Percentiles rank a stretch among this genome's conserved stretches.
These are phyloP conservation scores for Fusarium mangiferae DNA, from an alignment of 2,329 filamentous ascomycete species.

Conservation along the genomic window DNA sequence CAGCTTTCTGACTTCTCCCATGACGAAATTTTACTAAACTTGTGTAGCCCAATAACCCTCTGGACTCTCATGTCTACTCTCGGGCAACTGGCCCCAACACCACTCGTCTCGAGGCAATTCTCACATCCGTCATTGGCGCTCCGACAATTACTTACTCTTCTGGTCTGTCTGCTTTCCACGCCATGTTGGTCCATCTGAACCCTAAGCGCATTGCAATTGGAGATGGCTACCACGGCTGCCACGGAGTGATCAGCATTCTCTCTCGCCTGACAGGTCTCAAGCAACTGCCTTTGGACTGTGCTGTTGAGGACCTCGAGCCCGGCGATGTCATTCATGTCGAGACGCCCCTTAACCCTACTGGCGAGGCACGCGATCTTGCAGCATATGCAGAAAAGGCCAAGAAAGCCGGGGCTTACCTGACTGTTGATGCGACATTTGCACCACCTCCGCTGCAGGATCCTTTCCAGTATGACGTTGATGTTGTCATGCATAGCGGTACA, in stretches of 20 bases:
- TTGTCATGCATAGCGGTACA: conserved; percentile 91
- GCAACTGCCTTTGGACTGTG: conserved; percentile 76
- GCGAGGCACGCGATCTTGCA: conserved; percentile 79
- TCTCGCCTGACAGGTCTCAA: conserved; percentile 79
- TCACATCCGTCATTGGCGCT: conserved; percentile 76
- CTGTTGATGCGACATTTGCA: conserved; percentile 91
- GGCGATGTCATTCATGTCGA: conserved; percentile 93
- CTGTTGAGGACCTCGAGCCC: conserved; percentile 70
- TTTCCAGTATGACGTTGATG: conserved; percentile 81
- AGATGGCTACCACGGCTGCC: conserved; percentile 92
- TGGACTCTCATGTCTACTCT: conserved; percentile 83
- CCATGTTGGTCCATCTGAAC: conserved; percentile 83
- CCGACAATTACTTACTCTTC: conserved; percentile 82
- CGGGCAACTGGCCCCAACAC: conserved; percentile 81
- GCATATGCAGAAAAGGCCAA: conserved; percentile 79
- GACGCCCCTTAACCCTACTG: conserved; percentile 92
- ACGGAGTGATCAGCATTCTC: conserved; percentile 82
- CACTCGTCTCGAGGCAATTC: conserved; percentile 85
- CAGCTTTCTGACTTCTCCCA: not conserved
- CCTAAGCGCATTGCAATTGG: conserved; percentile 85
- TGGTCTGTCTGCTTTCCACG: conserved; percentile 89
- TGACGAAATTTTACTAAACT: conserved; percentile 13
- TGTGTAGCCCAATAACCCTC: conserved; percentile 58
- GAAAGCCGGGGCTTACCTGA: conserved; percentile 76
- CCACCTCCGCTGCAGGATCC: conserved; percentile 91